phyloP scores from a whole-genome alignment of 2,329 filamentous ascomycete species.

The Truncatella angustata region DNA sequence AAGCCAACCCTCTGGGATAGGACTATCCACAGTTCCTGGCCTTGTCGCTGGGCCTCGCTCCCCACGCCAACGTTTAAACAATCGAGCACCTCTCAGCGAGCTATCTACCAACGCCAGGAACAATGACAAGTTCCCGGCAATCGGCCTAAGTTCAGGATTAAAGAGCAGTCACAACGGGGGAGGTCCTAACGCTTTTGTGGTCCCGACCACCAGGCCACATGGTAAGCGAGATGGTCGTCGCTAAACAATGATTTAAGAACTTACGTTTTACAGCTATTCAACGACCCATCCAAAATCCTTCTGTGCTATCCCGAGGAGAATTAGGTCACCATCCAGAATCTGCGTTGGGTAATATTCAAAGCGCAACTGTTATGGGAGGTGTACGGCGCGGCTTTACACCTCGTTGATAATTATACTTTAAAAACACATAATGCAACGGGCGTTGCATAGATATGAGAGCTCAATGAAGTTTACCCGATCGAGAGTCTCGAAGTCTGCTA shows the following conservation, averaged over 20 bases:
- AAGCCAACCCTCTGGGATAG: slow-evolving; percentile 20
- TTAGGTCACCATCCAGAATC: slow-evolving; percentile 5
- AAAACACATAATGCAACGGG: too few relatives aligned
- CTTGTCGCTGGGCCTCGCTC: slow-evolving; percentile 26
- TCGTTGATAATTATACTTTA: not conserved
- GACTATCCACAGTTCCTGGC: slow-evolving; percentile 29
- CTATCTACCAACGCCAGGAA: slow-evolving; percentile 17
- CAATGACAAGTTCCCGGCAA: slow-evolving; percentile 17
- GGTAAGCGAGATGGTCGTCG: slow-evolving; percentile 11
- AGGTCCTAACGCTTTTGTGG: slow-evolving; percentile 12
- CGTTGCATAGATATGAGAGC: too few relatives aligned
- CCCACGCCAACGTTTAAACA: slow-evolving; percentile 18
- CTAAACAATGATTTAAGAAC: not conserved
- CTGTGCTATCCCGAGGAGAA: not conserved
- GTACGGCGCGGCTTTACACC: slow-evolving; percentile 9
- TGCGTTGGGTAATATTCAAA: not conserved
- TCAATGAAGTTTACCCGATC: too few relatives aligned
- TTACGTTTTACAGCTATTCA: slow-evolving; percentile 8
- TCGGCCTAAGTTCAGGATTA: slow-evolving; percentile 28
- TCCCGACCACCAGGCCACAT: slow-evolving; percentile 21
- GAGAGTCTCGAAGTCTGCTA: too few relatives aligned
- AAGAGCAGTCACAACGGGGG: slow-evolving; percentile 23
- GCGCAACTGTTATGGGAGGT: slow-evolving; percentile 7
- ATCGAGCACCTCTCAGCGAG: slow-evolving; percentile 14
- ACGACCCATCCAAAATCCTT: slow-evolving; percentile 3